Percentiles rank a stretch among this genome's conserved stretches.
These are phyloP conservation scores for Claviceps sp. DNA, from an alignment of 2,329 filamentous ascomycete species.

Conservation along the genomic window DNA sequence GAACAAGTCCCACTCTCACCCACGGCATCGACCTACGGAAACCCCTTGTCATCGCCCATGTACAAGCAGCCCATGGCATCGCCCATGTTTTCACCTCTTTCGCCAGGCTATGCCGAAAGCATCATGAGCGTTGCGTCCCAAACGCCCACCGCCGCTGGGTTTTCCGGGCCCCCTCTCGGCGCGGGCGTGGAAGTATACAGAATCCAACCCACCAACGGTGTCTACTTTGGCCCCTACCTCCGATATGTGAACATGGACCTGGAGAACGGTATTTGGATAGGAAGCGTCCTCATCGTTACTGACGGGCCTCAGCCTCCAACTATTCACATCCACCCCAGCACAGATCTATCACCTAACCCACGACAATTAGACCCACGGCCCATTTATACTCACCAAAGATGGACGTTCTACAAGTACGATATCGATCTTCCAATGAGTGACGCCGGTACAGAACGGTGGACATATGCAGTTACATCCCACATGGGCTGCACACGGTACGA, in stretches of 20 bases:
- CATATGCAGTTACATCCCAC: conserved; percentile 94
- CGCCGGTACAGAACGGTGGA: conserved; percentile 71
- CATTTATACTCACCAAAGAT: conserved; percentile 82
- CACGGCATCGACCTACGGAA: conserved; percentile 61
- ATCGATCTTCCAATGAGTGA: conserved; percentile 85
- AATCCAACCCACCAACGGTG: conserved; percentile 82
- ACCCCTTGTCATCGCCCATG: conserved; percentile 57
- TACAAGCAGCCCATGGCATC: conserved; percentile 50
- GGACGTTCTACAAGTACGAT: conserved; percentile 94
- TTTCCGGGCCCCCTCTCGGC: conserved; percentile 75
- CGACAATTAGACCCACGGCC: conserved; percentile 69
- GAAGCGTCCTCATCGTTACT: conserved; percentile 85
- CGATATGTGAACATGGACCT: conserved; percentile 96
- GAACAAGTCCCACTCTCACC: conserved; percentile 76
- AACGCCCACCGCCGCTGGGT: conserved; percentile 66
- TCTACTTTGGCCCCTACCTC: conserved; percentile 95
- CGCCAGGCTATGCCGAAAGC: conserved; percentile 72
- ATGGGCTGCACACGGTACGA: conserved; percentile 96
- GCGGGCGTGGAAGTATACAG: conserved; percentile 92
- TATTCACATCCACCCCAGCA: conserved; percentile 84
- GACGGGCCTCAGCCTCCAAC: conserved; percentile 87
- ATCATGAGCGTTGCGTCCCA: conserved; percentile 69
- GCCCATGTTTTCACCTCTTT: conserved; percentile 71
- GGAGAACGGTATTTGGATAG: conserved; percentile 79
- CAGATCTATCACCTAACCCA: conserved; percentile 85